Conservation (phyloP, 2,329 filamentous ascomycete genomes). For the Canariomyces notabilis region DNA sequence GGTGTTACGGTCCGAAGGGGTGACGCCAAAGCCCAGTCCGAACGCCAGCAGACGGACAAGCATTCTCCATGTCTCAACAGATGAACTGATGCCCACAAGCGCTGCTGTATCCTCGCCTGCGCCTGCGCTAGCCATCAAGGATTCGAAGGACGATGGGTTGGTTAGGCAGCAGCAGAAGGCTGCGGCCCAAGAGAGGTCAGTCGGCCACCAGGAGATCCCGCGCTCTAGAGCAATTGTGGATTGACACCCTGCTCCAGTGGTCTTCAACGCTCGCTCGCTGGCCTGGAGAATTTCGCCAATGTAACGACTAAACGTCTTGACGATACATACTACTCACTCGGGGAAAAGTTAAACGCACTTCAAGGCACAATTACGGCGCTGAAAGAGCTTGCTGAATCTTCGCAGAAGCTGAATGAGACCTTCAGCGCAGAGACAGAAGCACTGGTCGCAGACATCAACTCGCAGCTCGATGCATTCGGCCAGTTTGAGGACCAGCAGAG, state of each 20-base stretch:
- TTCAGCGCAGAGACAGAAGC: constrained; percentile 58
- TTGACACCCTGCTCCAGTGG: constrained; percentile 35
- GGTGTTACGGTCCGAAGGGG: constrained; percentile 38
- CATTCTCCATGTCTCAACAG: constrained; percentile 22
- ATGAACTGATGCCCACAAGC: constrained; percentile 17
- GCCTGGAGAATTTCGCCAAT: constrained; percentile 56
- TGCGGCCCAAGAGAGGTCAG: constrained; percentile 37
- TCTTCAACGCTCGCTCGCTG: constrained; percentile 46
- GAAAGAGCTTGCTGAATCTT: constrained; percentile 60
- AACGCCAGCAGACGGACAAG: constrained; percentile 25
- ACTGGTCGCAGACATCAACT: constrained; percentile 54
- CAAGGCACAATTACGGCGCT: constrained; percentile 60
- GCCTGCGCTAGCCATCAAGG: constrained; percentile 1
- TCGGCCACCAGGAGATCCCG: constrained; percentile 7
- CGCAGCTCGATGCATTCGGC: constrained; percentile 56
- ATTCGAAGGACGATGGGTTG: constrained; percentile 35
- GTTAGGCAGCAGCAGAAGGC: constrained; percentile 39
- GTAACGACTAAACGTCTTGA: constrained; percentile 62
- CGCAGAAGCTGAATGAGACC: constrained; percentile 50
- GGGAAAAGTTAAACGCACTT: constrained; percentile 62
- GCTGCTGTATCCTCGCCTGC: constrained; percentile 1
- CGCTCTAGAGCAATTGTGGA: neutral
- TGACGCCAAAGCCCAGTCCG: constrained; percentile 34
- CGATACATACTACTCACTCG: constrained; percentile 66
- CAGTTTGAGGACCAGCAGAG: constrained; percentile 61